A percentile compares a stretch with the other conserved stretches of the same genome.
phyloP scores from a whole-genome alignment of 2,329 filamentous ascomycete genomes.

The Hirsutella thompsonii region DNA sequence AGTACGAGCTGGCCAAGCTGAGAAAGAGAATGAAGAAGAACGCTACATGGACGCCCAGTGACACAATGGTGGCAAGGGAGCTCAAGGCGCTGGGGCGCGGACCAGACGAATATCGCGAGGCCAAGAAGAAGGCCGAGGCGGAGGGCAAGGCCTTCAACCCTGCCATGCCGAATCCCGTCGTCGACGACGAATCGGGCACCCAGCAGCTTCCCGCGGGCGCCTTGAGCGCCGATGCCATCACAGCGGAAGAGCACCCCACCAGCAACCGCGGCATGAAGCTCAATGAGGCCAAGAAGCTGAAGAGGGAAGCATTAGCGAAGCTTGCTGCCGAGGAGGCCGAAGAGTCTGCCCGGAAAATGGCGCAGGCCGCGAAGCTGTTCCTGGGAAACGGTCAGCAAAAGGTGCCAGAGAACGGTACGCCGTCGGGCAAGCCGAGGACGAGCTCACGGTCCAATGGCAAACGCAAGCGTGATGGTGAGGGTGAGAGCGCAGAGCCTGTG shows the following conservation, averaged over 20 bases:
- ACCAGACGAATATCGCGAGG: constrained; percentile 46
- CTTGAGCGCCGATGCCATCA: constrained; percentile 42
- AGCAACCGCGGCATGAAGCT: constrained; percentile 66
- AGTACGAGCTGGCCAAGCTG: constrained; percentile 53
- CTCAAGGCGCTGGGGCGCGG: constrained; percentile 58
- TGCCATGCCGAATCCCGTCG: constrained; percentile 18
- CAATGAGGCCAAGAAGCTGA: constrained; percentile 65
- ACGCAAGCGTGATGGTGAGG: constrained; percentile 30
- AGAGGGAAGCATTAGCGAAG: constrained; percentile 51
- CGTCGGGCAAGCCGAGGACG: constrained; percentile 15
- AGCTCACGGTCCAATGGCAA: constrained; percentile 23
- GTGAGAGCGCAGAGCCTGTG: constrained; percentile 15
- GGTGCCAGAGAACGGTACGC: constrained; percentile 14
- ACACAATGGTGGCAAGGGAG: constrained; percentile 75
- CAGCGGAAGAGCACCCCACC: constrained; percentile 47
- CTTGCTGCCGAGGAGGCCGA: constrained; percentile 50
- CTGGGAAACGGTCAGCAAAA: constrained; percentile 17
- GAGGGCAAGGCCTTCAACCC: constrained; percentile 49
- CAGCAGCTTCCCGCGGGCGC: constrained; percentile 45
- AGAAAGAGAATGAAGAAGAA: constrained; percentile 89
- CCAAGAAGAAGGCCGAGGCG: constrained; percentile 52
- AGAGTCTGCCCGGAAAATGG: constrained; percentile 40
- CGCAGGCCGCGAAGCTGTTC: constrained; percentile 31
- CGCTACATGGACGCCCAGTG: constrained; percentile 70
- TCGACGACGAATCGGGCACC: constrained; percentile 37